Evolutionary conservation across 1,284 basidiomycete species (phyloP).

Genomic region (Trichosporon sp.): DNA sequence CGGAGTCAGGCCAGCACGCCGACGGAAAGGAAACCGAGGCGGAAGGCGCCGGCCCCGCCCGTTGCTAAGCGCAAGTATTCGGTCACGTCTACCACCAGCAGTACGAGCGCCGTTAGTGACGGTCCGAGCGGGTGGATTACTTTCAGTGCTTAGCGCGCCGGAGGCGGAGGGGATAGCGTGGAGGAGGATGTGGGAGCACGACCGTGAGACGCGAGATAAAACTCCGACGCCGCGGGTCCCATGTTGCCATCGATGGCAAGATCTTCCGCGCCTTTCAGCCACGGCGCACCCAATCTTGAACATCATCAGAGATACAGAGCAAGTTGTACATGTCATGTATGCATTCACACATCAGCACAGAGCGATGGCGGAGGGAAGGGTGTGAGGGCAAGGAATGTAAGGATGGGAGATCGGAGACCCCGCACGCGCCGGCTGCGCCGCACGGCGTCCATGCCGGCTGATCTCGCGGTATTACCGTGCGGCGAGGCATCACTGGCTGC

Average conservation of each 20-base stretch:
- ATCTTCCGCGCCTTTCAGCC: no score
- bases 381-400: not conserved
- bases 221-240: no score
- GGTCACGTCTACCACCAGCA: constrained; percentile 19
- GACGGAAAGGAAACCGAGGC: constrained; percentile 22
- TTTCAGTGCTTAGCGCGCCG: constrained; percentile 32
- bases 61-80: constrained; percentile 32
- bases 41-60: constrained; percentile 48
- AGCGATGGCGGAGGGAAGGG: not conserved
- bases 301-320: not conserved
- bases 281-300: not conserved
- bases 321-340: constrained; percentile 14
- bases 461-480: constrained; percentile 2
- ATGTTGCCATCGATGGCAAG: no score
- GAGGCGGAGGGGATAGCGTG: no score
- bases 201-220: no score
- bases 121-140: constrained; percentile 44
- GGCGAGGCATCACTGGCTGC: not conserved
- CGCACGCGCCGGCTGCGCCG: not conserved
- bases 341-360: not conserved
- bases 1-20: constrained; percentile 27
- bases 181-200: no score
- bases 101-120: constrained; percentile 17
- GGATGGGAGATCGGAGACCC: not conserved
- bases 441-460: not conserved